Evolutionary conservation across 768 basidiomycete genomes (phyloP), one percentile per base, ranked within the genome.

Genomic region (Pulveroboletus sp.): DNA sequence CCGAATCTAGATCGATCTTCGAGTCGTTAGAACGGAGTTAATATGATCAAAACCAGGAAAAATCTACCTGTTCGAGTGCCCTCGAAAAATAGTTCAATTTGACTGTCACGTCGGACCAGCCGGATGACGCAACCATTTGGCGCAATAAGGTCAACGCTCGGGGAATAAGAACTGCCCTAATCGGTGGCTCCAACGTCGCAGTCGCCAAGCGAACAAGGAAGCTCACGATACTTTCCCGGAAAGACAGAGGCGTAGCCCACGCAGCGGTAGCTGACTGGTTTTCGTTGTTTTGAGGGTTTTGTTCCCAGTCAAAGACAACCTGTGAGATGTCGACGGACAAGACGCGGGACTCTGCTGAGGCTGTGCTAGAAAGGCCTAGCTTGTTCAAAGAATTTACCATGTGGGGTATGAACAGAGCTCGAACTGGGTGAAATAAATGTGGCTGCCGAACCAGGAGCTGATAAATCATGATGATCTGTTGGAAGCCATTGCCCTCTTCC

Each of bases 241-340:
- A 83, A 19, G 78, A 75, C 24, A 89, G 70, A 3, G 94, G 91
- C 0, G 89, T 90, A 19, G 79, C 67, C 90, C 92, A 94, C 5
- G 31, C 61, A 47, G 39, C 63, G 52, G 39, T 55, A n/a, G 51
- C 52, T n/a, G 57, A 37, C 20, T 55, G 63, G 2, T 50, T 48
- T 45, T 65, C 67, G 1, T 54, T 42, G 8, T 65, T 60, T 50
- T 73, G 67, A 8, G 50, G 76, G 76, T 68, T 79, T 67, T 89
- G 84, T 65, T 98, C 97, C 97, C 97, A 99, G 35, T 84, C 80
- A 61, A 93, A 90, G 31, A 99, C 87, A 34, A 94, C 83, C 64
- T 97, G 93, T 13, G 94, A 75, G 31, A 94, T 81, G 51, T 99
- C 97, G 49, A 97, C 80, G 19, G 92, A 90, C 35, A 98, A 71